Conservation (phyloP, 164 flowering plant species). For the Euptelea pleiosperma region DNA sequence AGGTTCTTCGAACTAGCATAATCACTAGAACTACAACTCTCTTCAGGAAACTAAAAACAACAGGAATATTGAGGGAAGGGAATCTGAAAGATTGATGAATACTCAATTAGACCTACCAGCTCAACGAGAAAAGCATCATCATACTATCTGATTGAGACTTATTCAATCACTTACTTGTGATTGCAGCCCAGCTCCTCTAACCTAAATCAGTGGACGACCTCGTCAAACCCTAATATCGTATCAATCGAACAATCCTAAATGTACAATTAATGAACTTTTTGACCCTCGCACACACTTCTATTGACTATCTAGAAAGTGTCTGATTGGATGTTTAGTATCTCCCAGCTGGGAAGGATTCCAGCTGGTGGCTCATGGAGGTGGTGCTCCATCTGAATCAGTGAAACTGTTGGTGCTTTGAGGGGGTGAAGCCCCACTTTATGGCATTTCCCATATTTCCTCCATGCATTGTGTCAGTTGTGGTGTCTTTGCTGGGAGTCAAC, state of each 20-base stretch:
- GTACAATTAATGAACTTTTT: conserved; percentile 1
- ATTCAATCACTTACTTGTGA: too few species aligned
- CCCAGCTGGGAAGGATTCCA: too few species aligned
- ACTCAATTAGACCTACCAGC: too few species aligned
- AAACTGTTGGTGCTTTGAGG: conserved; percentile 8
- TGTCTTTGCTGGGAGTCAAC: not conserved
- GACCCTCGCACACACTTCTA: not conserved
- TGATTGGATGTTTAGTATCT: conserved; percentile 9
- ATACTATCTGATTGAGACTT: too few species aligned
- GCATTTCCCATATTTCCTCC: conserved; percentile 1
- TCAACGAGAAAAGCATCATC: too few species aligned
- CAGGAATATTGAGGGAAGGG: too few species aligned
- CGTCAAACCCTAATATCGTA: not conserved
- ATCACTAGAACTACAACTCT: too few species aligned
- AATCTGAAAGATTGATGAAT: too few species aligned
- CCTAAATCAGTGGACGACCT: not conserved
- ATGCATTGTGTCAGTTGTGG: not conserved
- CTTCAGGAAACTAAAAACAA: too few species aligned
- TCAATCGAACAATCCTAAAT: not conserved
- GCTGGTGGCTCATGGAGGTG: conserved; percentile 9
- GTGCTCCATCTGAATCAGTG: not conserved
- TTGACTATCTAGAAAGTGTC: not conserved
- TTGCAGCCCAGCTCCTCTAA: not conserved
- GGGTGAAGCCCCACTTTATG: conserved; percentile 9
- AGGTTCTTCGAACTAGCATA: too few species aligned